phyloP scores from a whole-genome alignment of 208 protist genomes.

The Vickermania ingenoplastis region DNA sequence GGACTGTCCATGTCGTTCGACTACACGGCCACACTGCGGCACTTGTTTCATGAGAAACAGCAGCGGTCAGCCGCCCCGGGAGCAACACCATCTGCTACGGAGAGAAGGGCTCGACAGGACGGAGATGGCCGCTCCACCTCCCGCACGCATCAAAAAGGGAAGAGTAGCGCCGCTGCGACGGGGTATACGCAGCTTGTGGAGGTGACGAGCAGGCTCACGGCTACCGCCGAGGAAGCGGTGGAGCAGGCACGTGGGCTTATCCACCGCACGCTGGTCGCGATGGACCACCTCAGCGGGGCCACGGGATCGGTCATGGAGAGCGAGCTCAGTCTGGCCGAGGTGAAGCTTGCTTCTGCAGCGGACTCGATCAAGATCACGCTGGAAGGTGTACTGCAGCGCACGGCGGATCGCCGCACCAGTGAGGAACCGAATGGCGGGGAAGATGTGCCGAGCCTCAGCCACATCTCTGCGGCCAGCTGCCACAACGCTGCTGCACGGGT shows the following conservation, averaged over 20 bases:
- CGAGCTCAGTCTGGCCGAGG: conserved; percentile 23
- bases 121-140: too few species aligned
- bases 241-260: neutral
- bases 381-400: conserved; percentile 14
- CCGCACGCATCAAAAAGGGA: too few species aligned
- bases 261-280: neutral
- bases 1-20: too few species aligned
- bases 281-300: neutral
- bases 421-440: too few species aligned
- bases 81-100: too few species aligned
- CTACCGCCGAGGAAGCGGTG: neutral
- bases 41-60: too few species aligned
- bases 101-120: too few species aligned
- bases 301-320: neutral
- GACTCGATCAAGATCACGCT: conserved; percentile 34
- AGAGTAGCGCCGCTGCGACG: too few species aligned
- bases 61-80: too few species aligned
- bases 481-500: conserved; percentile 12
- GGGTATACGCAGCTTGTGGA: neutral
- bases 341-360: conserved; percentile 45
- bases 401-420: neutral
- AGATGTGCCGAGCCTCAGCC: neutral
- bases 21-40: neutral
- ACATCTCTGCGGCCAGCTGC: neutral
- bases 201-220: neutral